Evolutionary conservation across 495 filamentous ascomycete species (phyloP), one percentile per base, ranked within the genome.

Genomic region (Xylona heveae): DNA sequence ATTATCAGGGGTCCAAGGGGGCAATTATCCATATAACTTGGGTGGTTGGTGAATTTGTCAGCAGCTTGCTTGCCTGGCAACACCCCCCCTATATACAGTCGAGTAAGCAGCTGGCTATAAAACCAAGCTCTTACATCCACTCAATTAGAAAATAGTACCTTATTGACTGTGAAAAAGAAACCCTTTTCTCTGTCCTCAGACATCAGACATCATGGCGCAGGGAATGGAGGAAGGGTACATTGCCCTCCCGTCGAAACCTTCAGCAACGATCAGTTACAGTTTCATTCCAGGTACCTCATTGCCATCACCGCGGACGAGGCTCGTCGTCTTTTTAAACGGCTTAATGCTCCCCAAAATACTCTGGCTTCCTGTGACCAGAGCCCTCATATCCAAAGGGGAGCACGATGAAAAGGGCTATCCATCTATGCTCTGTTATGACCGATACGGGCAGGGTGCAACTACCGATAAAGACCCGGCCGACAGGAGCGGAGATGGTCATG

Each of bases 301-400:
- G 38, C 5, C 41, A 30, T 20, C 19, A 41, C 29, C 33, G 7
- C 44, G 38, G 4, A 40, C 40, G 21, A n/a, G n/a, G n/a, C 55
- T 72, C 14, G 36, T 74, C 28, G 60, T 77, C 33, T 74, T 70
- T 40, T 48, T 74, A 27, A 77, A 74, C 40, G 71, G 71, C 9
- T 56, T 74, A 32, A 50, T 59, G 20, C 51, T 62, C 5, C 62
- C 65, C 7, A 53, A 65, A 35, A 36, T 50, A 0, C 45, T 48
- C 19, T 74, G 70, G 69, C 23, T 41, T 4, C 49, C 52, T 0
- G 40, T 57, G 7, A 59, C 74, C 28, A 19, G 44, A 2, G 37
- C 48, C n/a, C 42, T 71, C 30, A 41, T 58, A 32, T 33, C 39
- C 26, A 33, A 49, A 13, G 42, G 43, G 20, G 36, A 41, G 12